Evolutionary conservation across 352 stramenopile genomes (phyloP).

Genomic region (Peronospora belbahrii): DNA sequence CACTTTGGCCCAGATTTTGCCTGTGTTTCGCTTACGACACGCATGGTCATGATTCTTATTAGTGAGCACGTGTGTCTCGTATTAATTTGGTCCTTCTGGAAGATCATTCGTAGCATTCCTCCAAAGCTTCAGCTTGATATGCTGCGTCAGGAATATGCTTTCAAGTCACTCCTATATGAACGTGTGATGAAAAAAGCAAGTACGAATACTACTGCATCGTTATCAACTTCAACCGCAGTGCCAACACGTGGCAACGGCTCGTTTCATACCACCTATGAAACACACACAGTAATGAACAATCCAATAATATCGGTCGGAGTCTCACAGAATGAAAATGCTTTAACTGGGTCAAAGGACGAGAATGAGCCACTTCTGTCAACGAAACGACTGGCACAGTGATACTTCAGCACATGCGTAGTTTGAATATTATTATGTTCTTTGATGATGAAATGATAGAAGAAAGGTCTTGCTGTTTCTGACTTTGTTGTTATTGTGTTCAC

Average conservation of each 20-base stretch:
- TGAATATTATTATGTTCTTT: too few species aligned
- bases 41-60: conserved; percentile 76
- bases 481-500: too few species aligned
- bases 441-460: too few species aligned
- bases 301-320: conserved; percentile 12
- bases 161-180: conserved; percentile 69
- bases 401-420: too few species aligned
- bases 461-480: too few species aligned
- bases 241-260: conserved; percentile 7
- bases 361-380: conserved; percentile 49
- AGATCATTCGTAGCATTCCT: conserved; percentile 50
- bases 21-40: conserved; percentile 67
- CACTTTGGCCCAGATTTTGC: conserved; percentile 67
- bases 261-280: conserved; percentile 17
- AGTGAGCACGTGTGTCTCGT: conserved; percentile 55
- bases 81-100: conserved; percentile 65
- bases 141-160: conserved; percentile 58
- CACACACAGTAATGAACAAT: conserved; percentile 26
- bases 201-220: conserved; percentile 1
- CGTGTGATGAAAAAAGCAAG: conserved; percentile 23
- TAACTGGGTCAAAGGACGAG: conserved; percentile 39
- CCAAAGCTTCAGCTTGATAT: conserved; percentile 53
- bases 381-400: conserved; percentile 27
- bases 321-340: conserved; percentile 9
- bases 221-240: conserved; percentile 8